These are phyloP conservation scores for Gonapodya sp. DNA, from an alignment of 192 early-diverging fungal genomes.

Conservation along the genomic window DNA sequence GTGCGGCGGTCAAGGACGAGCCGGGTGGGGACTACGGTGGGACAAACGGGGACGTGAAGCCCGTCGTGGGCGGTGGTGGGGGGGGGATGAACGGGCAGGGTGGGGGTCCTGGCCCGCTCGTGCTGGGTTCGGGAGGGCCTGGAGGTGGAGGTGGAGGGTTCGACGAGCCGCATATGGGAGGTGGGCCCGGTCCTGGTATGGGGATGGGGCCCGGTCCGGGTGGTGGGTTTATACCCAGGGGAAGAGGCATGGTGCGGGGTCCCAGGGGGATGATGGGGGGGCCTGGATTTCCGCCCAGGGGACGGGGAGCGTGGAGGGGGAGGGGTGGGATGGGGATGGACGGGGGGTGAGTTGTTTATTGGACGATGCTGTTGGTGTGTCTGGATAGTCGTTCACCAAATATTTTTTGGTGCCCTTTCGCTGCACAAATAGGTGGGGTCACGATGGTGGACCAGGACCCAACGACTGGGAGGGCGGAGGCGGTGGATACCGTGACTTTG, in stretches of 20 bases:
- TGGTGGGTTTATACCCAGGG: background rate
- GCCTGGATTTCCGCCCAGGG: background rate
- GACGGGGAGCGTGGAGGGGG: background rate
- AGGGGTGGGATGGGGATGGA: background rate
- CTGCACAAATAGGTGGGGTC: no score
- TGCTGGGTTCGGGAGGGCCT: no score
- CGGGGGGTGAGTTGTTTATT: background rate
- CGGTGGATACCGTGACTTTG: background rate
- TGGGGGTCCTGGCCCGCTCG: no score
- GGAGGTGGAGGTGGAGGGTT: no score
- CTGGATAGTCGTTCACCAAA: no score
- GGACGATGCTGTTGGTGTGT: no score
- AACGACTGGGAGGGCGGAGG: background rate
- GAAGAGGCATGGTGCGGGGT: background rate
- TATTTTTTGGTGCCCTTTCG: no score
- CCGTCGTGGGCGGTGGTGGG: background rate
- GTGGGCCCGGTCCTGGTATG: background rate
- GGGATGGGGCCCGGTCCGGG: constrained; percentile 2
- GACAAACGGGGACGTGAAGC: no score
- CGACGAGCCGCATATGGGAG: no score
- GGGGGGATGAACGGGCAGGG: background rate
- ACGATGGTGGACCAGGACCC: background rate
- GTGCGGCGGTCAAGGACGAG: no score
- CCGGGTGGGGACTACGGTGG: no score
- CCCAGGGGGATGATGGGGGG: no score